These are phyloP conservation scores for Aspergillus oerlinghausenensis DNA, from an alignment of 2,329 filamentous ascomycete species.

Conservation along the genomic window DNA sequence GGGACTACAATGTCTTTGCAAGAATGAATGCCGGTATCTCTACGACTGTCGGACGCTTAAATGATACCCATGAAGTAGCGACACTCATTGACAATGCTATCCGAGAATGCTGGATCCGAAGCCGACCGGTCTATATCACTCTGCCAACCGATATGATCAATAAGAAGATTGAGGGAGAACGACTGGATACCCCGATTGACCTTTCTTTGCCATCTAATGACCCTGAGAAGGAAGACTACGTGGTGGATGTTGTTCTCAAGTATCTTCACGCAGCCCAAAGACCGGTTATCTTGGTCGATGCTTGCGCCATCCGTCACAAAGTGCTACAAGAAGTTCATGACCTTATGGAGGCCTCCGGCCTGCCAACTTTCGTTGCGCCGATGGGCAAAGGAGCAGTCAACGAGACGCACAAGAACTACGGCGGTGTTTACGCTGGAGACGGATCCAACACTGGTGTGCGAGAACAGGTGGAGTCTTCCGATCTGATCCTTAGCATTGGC, in stretches of 20 bases:
- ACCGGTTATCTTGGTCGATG: constrained; percentile 77
- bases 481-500: constrained; percentile 41
- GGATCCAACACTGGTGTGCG: constrained; percentile 57
- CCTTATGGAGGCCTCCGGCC: constrained; percentile 65
- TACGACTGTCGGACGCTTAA: constrained; percentile 65
- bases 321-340: constrained; percentile 68
- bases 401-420: constrained; percentile 69
- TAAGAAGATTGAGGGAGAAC: constrained; percentile 68
- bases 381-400: constrained; percentile 86
- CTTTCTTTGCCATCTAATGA: constrained; percentile 63
- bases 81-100: constrained; percentile 73
- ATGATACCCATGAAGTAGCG: constrained; percentile 65
- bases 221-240: constrained; percentile 68
- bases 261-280: constrained; percentile 68
- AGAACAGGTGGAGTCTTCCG: constrained; percentile 37
- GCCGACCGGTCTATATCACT: constrained; percentile 77
- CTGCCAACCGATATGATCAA: constrained; percentile 76
- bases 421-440: constrained; percentile 79
- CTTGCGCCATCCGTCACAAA: constrained; percentile 73
- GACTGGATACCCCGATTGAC: constrained; percentile 67
- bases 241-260: constrained; percentile 73
- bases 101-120: constrained; percentile 67
- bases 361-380: constrained; percentile 82
- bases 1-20: constrained; percentile 77
- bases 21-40: constrained; percentile 72